Base-by-base conservation (phyloP, 345 rosid species). In the Citrus hindsii region DNA sequence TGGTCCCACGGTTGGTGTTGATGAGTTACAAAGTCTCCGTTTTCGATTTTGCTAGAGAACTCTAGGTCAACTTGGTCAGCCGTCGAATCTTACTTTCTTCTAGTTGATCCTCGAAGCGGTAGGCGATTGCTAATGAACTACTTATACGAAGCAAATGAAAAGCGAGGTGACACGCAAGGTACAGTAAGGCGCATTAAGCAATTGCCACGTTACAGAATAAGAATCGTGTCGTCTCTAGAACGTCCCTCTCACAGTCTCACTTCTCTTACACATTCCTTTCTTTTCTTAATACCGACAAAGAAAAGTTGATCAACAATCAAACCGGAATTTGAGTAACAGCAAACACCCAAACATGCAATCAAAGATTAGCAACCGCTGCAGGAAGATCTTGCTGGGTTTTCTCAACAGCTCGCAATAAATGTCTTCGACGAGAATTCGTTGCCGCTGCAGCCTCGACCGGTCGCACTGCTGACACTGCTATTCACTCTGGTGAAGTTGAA, bases 391-490 rank as follows among this genome's bases (percentile, higher is more conserved):
- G 67, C 62, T 30, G 73, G 69, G 69, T 58, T 1, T 64, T 81
- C 13, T 63, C 21, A 62, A 40, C 61, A 10, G 55, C 73, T 46
- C 27, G 77, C 16, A 75, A 74, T 2, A 79, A 7, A 63, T 62
- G 48, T 30, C 33, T 72, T 40, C 62, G 48, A 48, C 79, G 79
- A 61, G 79, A 80, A 24, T 76, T 83, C n/a, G 84, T 85, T 24
- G 59, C 81, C 3, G 63, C 82, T 10, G 25, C 84, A 14, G 65
- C 72, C 55, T 14, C 86, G 6, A 55, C 81, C 10, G 88, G 92
- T 48, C 85, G 90, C 1, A 67, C 86, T 27, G 89, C 83, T 53
- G 89, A 84, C 60, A 84, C 90, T 1, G 82, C 83, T 2, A 51
- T 86, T 61, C 81, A 77, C 62, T 80, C 85, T 22, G 73, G 87